A percentile compares a stretch with the other conserved stretches of the same genome.
phyloP scores from a whole-genome alignment of 495 filamentous ascomycete genomes.

The Xylaria castorea region DNA sequence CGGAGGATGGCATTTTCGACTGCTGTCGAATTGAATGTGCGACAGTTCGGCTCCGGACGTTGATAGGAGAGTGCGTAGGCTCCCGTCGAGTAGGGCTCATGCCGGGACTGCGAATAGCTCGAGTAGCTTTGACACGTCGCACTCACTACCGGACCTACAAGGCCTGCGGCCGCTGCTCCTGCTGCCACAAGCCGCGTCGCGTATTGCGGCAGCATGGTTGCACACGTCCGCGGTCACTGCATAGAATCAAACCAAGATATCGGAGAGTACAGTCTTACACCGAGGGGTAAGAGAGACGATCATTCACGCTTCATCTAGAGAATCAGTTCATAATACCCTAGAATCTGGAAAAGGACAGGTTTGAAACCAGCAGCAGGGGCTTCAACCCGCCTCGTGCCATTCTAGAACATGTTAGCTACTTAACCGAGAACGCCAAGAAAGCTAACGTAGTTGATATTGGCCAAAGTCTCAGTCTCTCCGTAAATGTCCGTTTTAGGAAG shows the following conservation, averaged over 20 bases:
- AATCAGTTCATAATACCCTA: background rate
- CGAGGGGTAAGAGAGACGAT: conserved; percentile 2
- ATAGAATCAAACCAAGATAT: background rate
- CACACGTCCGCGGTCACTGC: background rate
- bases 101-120: conserved; percentile 34
- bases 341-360: background rate
- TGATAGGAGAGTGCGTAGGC: conserved; percentile 59
- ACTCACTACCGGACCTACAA: background rate
- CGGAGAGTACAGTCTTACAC: background rate
- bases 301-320: background rate
- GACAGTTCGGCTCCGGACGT: conserved; percentile 61
- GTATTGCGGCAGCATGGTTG: conserved; percentile 17
- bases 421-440: conserved; percentile 12
- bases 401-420: background rate
- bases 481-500: conserved; percentile 16
- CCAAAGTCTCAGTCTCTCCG: conserved; percentile 4
- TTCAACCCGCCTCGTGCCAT: conserved; percentile 1
- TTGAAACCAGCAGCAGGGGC: background rate
- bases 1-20: conserved; percentile 59
- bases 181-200: conserved; percentile 15
- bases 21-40: conserved; percentile 60
- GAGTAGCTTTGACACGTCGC: conserved; percentile 36
- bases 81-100: conserved; percentile 49
- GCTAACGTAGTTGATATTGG: background rate
- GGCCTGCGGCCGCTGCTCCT: conserved; percentile 1